A percentile compares a stretch with the other conserved stretches of the same genome.
Conservation (phyloP, 345 rosid species). For the Rhizophora apiculata region DNA sequence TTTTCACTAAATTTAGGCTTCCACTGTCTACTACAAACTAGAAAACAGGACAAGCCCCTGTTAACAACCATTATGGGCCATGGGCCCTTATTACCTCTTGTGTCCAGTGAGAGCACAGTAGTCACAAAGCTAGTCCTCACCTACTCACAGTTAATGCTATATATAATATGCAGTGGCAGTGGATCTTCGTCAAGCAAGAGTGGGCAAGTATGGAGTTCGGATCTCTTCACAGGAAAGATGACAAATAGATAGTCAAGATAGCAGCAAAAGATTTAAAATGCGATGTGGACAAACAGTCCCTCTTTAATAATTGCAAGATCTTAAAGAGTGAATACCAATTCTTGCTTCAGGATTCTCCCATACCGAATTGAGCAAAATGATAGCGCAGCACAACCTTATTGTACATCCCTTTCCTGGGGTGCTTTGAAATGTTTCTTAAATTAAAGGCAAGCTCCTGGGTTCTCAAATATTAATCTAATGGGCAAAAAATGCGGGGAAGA, state of each 20-base stretch:
- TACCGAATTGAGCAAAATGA: conserved; percentile 29
- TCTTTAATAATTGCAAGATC: conserved; percentile 24
- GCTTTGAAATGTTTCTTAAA: conserved; percentile 51
- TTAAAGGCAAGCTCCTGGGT: conserved; percentile 43
- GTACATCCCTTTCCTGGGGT: conserved; percentile 16
- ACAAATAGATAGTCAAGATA: conserved; percentile 8
- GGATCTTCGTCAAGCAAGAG: neutral
- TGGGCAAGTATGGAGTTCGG: neutral
- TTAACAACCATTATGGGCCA: too few species aligned
- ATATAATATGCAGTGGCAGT: neutral
- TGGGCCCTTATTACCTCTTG: too few species aligned
- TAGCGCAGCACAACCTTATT: conserved; percentile 21
- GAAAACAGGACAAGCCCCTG: too few species aligned
- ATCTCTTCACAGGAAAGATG: conserved; percentile 4
- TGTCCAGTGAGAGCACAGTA: too few species aligned
- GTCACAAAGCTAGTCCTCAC: neutral
- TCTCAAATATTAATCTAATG: conserved; percentile 3
- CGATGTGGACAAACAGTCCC: conserved; percentile 10
- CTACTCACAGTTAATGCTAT: neutral
- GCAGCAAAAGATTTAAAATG: neutral
- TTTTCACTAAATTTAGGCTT: too few species aligned
- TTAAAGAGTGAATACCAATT: conserved; percentile 11
- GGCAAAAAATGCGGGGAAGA: conserved; percentile 22
- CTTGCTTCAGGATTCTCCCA: conserved; percentile 23
- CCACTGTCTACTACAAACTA: too few species aligned